phyloP scores from a whole-genome alignment of 305 asterid species.

The Solanum hybrid region DNA sequence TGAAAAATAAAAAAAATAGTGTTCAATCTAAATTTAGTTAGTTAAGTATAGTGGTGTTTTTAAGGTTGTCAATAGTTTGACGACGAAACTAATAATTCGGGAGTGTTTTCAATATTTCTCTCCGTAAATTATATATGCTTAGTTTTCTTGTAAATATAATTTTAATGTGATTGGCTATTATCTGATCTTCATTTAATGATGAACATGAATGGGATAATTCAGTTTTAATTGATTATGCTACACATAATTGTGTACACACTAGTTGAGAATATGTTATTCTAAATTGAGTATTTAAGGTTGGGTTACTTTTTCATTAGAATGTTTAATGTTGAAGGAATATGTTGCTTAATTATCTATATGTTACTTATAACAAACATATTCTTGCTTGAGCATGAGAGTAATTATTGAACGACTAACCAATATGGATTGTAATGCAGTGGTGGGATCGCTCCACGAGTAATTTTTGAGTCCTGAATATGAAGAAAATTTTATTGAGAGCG shows the following conservation, averaged over 20 bases:
- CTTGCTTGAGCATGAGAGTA: not conserved
- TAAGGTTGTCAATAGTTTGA: too few species aligned
- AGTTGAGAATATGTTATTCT: not conserved
- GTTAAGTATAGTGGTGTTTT: rapidly evolving
- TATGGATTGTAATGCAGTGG: too few species aligned
- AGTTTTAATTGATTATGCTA: not conserved
- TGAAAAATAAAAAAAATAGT: too few species aligned
- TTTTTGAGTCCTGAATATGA: not conserved
- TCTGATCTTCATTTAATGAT: not conserved
- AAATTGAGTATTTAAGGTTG: not conserved
- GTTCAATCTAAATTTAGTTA: not conserved
- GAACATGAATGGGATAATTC: not conserved
- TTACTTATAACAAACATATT: too few species aligned
- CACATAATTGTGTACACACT: not conserved
- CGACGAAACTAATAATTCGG: too few species aligned
- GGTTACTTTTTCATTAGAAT: not conserved
- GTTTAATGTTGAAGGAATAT: not conserved
- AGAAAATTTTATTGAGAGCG: too few species aligned
- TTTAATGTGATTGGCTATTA: not conserved
- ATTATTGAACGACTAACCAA: too few species aligned
- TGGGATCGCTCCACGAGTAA: too few species aligned
- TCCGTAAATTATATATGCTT: too few species aligned
- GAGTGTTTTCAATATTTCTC: too few species aligned
- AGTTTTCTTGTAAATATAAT: not conserved
- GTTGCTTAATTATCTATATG: not conserved